Conservation (phyloP, 768 basidiomycete genomes). For the Aureoboletus auriporus region DNA sequence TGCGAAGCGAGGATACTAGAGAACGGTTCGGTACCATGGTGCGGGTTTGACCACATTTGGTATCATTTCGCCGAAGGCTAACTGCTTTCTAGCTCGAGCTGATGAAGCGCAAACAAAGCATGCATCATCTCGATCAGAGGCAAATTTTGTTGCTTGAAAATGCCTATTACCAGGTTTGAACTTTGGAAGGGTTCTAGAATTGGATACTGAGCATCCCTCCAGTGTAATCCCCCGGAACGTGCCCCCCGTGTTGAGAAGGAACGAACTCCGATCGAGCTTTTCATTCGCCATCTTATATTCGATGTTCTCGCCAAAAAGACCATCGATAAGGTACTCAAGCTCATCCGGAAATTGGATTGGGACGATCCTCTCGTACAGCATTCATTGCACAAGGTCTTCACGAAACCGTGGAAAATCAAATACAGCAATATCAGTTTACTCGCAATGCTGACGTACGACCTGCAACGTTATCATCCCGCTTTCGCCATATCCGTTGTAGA, state of each 20-base stretch:
- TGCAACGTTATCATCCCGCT: conserved; percentile 88
- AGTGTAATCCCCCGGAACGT: conserved; percentile 98
- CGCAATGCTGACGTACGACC: conserved; percentile 92
- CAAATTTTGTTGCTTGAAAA: conserved; percentile 91
- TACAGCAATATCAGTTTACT: conserved; percentile 84
- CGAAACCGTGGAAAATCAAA: conserved; percentile 98
- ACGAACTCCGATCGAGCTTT: conserved; percentile 83
- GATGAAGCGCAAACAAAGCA: conserved; percentile 90
- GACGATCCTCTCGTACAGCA: conserved; percentile 62
- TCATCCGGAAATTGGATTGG: conserved; percentile 94
- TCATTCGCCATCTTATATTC: conserved; percentile 92
- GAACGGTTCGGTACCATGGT: conserved; percentile 90
- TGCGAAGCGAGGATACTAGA: conserved; percentile 83
- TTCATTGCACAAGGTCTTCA: conserved; percentile 83
- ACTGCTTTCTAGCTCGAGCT: conserved; percentile 68
- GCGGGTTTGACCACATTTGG: conserved; percentile 7
- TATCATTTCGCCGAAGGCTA: conserved; percentile 1
- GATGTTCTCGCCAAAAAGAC: conserved; percentile 91
- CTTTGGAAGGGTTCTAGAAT: background rate
- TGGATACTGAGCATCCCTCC: conserved; percentile 5
- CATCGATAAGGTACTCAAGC: conserved; percentile 92
- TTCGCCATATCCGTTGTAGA: conserved; percentile 89
- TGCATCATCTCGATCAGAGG: conserved; percentile 90
- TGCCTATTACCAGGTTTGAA: conserved; percentile 88
- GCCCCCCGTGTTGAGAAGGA: conserved; percentile 82